phyloP scores from a whole-genome alignment of 2,329 filamentous ascomycete genomes.

The Fusarium siculi region DNA sequence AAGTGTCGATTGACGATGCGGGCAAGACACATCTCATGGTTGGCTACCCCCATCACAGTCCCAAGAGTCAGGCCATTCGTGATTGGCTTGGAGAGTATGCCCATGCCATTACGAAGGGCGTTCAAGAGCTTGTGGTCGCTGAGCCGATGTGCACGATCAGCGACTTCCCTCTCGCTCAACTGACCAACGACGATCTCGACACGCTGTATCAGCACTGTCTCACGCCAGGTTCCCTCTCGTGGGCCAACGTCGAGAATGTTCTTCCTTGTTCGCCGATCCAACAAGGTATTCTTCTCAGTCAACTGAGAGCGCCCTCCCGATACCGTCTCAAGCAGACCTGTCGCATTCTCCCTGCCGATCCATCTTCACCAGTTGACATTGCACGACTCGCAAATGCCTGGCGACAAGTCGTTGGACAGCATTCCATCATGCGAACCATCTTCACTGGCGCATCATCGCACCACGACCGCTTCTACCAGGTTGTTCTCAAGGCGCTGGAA shows the following conservation, averaged over 20 bases:
- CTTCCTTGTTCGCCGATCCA: background rate
- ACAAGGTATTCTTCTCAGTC: background rate
- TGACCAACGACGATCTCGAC: background rate
- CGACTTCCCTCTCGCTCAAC: background rate
- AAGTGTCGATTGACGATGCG: background rate
- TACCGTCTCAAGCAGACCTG: background rate
- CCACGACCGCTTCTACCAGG: background rate
- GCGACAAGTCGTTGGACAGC: background rate
- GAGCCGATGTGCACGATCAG: background rate
- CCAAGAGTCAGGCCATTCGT: background rate
- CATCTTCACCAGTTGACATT: background rate
- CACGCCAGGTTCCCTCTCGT: background rate
- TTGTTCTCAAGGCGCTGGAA: background rate
- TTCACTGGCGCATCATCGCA: background rate
- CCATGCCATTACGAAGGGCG: accelerated
- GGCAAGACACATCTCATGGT: background rate
- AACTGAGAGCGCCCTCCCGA: background rate
- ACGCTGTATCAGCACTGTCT: background rate
- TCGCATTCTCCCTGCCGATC: background rate
- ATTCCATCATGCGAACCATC: background rate
- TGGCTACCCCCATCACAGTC: background rate
- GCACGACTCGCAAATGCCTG: background rate
- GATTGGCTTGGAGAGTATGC: background rate
- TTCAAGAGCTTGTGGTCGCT: background rate
- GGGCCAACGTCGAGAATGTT: background rate